Conservation (phyloP, 805 yeast species). For the Barnettozyma sp. region DNA sequence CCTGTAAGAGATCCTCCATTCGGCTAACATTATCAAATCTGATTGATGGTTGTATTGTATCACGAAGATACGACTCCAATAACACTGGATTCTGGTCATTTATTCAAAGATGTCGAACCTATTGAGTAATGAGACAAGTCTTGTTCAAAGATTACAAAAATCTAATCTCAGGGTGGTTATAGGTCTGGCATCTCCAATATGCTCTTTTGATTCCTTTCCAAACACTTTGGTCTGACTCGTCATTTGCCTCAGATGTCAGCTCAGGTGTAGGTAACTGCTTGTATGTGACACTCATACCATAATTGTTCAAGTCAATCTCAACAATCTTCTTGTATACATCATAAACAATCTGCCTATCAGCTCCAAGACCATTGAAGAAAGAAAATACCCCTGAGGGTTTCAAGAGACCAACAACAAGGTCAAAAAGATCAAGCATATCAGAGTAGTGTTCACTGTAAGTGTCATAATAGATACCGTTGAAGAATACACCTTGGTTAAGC, state of each 20-base stretch:
- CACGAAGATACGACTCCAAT: background rate
- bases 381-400: slow-evolving; percentile 82
- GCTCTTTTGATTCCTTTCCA: slow-evolving; percentile 59
- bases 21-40: background rate
- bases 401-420: slow-evolving; percentile 70
- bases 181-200: slow-evolving; percentile 63
- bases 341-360: slow-evolving; percentile 65
- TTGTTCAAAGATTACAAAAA: slow-evolving; percentile 28
- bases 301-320: slow-evolving; percentile 68
- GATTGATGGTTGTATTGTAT: slow-evolving; percentile 1
- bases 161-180: slow-evolving; percentile 57
- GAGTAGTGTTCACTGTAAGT: slow-evolving; percentile 88
- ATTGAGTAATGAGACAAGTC: too few species aligned
- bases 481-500: slow-evolving; percentile 58
- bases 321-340: slow-evolving; percentile 84
- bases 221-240: slow-evolving; percentile 35
- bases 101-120: background rate
- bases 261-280: slow-evolving; percentile 41
- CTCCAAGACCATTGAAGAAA: slow-evolving; percentile 88
- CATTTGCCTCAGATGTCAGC: slow-evolving; percentile 29
- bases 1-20: background rate
- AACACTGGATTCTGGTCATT: slow-evolving; percentile 1
- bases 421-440: slow-evolving; percentile 84
- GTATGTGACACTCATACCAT: slow-evolving; percentile 66
- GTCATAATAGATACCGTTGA: slow-evolving; percentile 90